Conservation (phyloP, 1,139 yeast species). For the Debaryomyces psychrophilus region DNA sequence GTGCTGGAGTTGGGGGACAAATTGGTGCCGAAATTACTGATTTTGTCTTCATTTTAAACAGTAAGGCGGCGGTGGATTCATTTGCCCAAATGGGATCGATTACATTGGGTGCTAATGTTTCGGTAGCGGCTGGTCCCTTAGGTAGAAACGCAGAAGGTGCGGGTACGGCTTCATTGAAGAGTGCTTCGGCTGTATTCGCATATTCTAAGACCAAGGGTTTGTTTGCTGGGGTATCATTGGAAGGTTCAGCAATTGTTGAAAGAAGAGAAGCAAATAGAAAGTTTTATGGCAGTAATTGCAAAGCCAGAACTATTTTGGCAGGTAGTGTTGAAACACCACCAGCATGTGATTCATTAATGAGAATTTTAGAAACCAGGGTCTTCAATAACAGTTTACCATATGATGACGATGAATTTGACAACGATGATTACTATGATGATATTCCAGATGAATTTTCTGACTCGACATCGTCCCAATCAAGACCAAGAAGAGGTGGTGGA, state of each 20-base stretch:
- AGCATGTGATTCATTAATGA: slow-evolving; percentile 85
- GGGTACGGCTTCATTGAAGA: slow-evolving; percentile 86
- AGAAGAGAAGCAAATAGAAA: slow-evolving; percentile 96
- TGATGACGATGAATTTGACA: slow-evolving; percentile 56
- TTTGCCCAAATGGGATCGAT: slow-evolving; percentile 94
- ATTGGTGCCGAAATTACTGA: slow-evolving; percentile 96
- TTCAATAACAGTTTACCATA: slow-evolving; percentile 62
- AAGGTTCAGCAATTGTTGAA: slow-evolving; percentile 93
- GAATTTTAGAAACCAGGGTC: slow-evolving; percentile 83
- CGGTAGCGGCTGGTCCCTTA: slow-evolving; percentile 97
- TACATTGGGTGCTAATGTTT: slow-evolving; percentile 92
- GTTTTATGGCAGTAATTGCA: slow-evolving; percentile 86
- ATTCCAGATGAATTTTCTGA: slow-evolving; percentile 69
- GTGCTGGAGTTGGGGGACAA: slow-evolving; percentile 99
- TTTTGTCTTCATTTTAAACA: slow-evolving; percentile 89
- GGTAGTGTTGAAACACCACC: slow-evolving; percentile 94
- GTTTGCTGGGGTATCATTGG: slow-evolving; percentile 95
- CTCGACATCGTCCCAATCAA: slow-evolving; percentile 37
- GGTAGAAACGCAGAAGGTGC: slow-evolving; percentile 99
- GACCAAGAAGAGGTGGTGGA: slow-evolving; percentile 29
- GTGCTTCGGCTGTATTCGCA: slow-evolving; percentile 89
- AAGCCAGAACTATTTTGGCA: slow-evolving; percentile 77
- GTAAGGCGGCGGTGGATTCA: slow-evolving; percentile 85
- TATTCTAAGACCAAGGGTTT: slow-evolving; percentile 96
- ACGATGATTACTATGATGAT: slow-evolving; percentile 68